Evolutionary conservation across 2,329 filamentous ascomycete species (phyloP).

Genomic region (Exophiala sp.): DNA sequence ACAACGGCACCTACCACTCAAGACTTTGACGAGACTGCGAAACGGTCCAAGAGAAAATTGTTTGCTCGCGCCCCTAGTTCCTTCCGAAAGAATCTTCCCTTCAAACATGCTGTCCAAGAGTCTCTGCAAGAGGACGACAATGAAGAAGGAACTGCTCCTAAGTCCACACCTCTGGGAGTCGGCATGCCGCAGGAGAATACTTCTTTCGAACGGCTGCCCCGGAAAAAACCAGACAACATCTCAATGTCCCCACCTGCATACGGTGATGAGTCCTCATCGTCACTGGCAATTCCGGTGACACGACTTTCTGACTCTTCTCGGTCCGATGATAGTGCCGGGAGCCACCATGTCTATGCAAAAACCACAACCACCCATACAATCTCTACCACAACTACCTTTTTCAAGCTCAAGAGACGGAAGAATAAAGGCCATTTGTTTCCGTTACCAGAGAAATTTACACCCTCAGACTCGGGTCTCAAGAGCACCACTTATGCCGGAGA

Average conservation of each 20-base stretch:
- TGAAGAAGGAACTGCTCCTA: conserved; percentile 8
- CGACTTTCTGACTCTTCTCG: conserved; percentile 79
- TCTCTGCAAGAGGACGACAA: conserved; percentile 26
- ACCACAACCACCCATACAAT: conserved; percentile 61
- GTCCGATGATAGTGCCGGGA: conserved; percentile 75
- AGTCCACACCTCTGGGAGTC: background rate
- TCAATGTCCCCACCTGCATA: conserved; percentile 53
- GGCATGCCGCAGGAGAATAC: conserved; percentile 6
- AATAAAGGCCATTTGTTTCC: conserved; percentile 78
- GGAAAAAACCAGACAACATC: conserved; percentile 33
- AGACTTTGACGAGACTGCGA: conserved; percentile 45
- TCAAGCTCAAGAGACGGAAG: conserved; percentile 64
- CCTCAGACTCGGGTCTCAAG: conserved; percentile 38
- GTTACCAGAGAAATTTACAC: conserved; percentile 66
- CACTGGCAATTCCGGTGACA: conserved; percentile 58
- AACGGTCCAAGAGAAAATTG: conserved; percentile 28
- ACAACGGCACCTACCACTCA: conserved; percentile 85
- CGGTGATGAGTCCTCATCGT: conserved; percentile 55
- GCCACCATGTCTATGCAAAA: conserved; percentile 55
- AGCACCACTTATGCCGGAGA: conserved; percentile 37
- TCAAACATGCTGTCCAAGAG: conserved; percentile 21
- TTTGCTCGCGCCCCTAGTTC: conserved; percentile 20
- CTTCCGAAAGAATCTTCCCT: conserved; percentile 22
- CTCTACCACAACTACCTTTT: conserved; percentile 65
- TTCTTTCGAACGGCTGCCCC: conserved; percentile 20